A percentile compares a stretch with the other conserved stretches of the same genome.
These are phyloP conservation scores for Vigna nakashimae DNA, from an alignment of 306 rosid species.

Conservation along the genomic window DNA sequence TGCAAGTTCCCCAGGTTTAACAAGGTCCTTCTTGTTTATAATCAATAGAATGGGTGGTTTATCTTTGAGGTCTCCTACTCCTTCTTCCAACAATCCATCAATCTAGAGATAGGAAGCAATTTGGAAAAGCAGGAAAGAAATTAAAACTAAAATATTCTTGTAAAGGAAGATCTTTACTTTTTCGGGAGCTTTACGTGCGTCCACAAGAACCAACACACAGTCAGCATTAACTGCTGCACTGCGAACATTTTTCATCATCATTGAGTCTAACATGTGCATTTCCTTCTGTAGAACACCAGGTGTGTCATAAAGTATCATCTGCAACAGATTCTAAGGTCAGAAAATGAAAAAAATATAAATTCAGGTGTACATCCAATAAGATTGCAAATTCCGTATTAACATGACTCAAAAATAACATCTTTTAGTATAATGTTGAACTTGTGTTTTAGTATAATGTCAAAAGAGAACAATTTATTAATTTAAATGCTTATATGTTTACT, in stretches of 20 bases:
- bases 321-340: constrained; percentile 48
- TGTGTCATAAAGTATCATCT: constrained; percentile 95
- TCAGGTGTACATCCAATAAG: constrained; percentile 10
- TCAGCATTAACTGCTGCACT: constrained; percentile 86
- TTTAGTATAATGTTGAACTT: not conserved
- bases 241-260: constrained; percentile 99
- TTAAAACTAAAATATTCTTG: constrained; percentile 14
- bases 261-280: constrained; percentile 89
- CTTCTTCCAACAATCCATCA: constrained; percentile 90
- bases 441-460: constrained; percentile 17
- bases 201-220: constrained; percentile 94
- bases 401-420: constrained; percentile 5
- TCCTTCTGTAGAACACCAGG: constrained; percentile 94
- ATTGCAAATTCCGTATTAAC: constrained; percentile 5
- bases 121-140: constrained; percentile 37
- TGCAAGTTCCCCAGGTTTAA: constrained; percentile 97
- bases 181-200: constrained; percentile 94
- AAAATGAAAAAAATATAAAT: constrained; percentile 31
- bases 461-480: constrained; percentile 16
- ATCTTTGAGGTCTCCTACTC: constrained; percentile 63
- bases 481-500: too few species aligned
- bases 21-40: constrained; percentile 90
- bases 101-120: constrained; percentile 60
- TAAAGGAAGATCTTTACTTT: constrained; percentile 68
- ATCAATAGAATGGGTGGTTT: constrained; percentile 80